These are phyloP conservation scores for Metarhizium humberi DNA, from an alignment of 2,329 filamentous ascomycete genomes.

Conservation along the genomic window DNA sequence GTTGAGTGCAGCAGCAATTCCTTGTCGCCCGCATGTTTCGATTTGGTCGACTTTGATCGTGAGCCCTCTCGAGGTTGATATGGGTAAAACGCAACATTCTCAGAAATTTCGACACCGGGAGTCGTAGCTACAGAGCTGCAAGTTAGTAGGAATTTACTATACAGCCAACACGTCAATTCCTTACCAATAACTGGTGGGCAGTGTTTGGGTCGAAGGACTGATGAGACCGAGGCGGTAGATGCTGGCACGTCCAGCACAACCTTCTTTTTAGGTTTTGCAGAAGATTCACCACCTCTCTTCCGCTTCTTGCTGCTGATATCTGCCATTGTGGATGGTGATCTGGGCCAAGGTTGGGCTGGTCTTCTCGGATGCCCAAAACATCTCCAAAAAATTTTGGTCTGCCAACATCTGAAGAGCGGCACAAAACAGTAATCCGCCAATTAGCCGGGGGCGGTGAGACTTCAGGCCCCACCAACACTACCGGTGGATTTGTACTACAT, in stretches of 20 bases:
- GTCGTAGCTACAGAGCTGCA: constrained; percentile 18
- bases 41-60: constrained; percentile 26
- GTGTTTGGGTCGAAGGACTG: constrained; percentile 33
- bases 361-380: constrained; percentile 11
- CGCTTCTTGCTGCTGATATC: constrained; percentile 39
- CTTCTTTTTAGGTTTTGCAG: constrained; percentile 40
- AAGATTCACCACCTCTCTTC: constrained; percentile 37
- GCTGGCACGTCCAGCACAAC: constrained; percentile 34
- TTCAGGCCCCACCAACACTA: constrained; percentile 4
- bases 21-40: constrained; percentile 29
- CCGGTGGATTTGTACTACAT: too few species aligned
- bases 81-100: constrained; percentile 33
- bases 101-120: constrained; percentile 26
- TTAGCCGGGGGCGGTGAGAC: constrained; percentile 18
- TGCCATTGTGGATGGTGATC: constrained; percentile 22
- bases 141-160: constrained; percentile 3
- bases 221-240: constrained; percentile 34
- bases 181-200: constrained; percentile 47
- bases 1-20: constrained; percentile 50
- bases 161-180: constrained; percentile 4
- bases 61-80: constrained; percentile 33
- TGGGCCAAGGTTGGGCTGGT: background rate
- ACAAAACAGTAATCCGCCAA: constrained; percentile 14
- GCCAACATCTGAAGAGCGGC: constrained; percentile 11
- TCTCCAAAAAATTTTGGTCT: constrained; percentile 19